These are phyloP conservation scores for Malbranchea cinnamomea DNA, from an alignment of 2,329 filamentous ascomycete genomes.

Conservation along the genomic window DNA sequence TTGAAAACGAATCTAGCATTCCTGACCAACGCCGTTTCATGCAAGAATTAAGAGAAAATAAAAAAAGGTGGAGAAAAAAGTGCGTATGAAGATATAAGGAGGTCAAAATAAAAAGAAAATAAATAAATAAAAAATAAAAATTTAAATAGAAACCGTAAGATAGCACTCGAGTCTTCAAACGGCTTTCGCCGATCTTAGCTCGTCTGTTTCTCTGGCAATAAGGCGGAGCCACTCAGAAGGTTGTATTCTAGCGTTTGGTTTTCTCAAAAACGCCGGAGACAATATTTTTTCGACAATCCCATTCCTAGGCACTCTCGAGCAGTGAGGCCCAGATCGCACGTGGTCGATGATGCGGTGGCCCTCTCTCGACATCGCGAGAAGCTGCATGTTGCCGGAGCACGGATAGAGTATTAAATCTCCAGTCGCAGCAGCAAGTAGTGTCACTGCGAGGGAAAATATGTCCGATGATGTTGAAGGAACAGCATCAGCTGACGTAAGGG, in stretches of 20 bases:
- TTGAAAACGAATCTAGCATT: no score
- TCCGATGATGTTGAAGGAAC: constrained; percentile 27
- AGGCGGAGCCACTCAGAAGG: constrained; percentile 20
- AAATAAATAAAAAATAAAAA: not conserved
- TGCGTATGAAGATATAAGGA: not conserved
- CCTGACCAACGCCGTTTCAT: no score
- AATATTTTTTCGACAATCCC: constrained; percentile 27
- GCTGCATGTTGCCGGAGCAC: constrained; percentile 23
- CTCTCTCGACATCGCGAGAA: constrained; percentile 29
- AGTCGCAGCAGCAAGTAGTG: constrained; percentile 30
- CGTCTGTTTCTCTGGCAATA: constrained; percentile 6
- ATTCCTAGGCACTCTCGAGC: constrained; percentile 24
- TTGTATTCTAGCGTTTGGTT: constrained; percentile 19
- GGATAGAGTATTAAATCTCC: constrained; percentile 31
- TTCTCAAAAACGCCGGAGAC: constrained; percentile 25
- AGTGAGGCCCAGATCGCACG: constrained; percentile 22
- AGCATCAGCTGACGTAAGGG: constrained; percentile 15
- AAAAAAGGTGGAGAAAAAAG: not conserved
- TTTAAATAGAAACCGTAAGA: not conserved
- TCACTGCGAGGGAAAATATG: constrained; percentile 32
- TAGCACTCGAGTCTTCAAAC: no score
- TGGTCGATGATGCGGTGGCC: constrained; percentile 30
- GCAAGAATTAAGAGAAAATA: no score
- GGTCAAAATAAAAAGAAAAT: not conserved
- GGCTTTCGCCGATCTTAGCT: no score